Evolutionary conservation across 202 grass and related monocot genomes (phyloP).

Genomic region (Elaeis oleifera): DNA sequence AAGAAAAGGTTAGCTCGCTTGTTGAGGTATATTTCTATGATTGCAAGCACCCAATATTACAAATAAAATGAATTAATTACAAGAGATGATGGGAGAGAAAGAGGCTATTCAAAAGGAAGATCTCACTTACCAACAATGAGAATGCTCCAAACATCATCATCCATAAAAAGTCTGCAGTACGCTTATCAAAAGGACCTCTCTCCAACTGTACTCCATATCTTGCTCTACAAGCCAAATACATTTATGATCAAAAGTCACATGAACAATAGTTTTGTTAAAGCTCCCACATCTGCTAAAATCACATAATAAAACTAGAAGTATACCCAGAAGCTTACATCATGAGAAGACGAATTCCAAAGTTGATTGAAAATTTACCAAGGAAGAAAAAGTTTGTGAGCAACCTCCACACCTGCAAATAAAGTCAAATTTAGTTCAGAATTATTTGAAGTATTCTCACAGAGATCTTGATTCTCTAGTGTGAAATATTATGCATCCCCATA

Average conservation of each 20-base stretch:
- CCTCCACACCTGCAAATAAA: constrained; percentile 67
- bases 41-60: too few species aligned
- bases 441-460: neutral
- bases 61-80: too few species aligned
- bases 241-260: constrained; percentile 11
- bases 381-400: constrained; percentile 76
- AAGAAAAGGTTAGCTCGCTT: too few species aligned
- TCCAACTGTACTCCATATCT: constrained; percentile 90
- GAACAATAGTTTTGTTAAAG: neutral
- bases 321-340: constrained; percentile 63
- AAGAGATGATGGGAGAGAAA: neutral
- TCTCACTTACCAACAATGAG: constrained; percentile 52
- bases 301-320: too few species aligned
- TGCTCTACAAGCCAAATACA: constrained; percentile 53
- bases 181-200: constrained; percentile 69
- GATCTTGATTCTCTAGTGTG: too few species aligned
- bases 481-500: too few species aligned
- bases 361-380: constrained; percentile 66
- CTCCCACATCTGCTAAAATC: neutral
- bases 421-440: neutral
- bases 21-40: too few species aligned
- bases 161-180: constrained; percentile 90
- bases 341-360: constrained; percentile 84
- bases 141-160: constrained; percentile 93
- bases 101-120: neutral